Conservation (phyloP, 2,329 filamentous ascomycete species). For the Paecilomyces sp. region DNA sequence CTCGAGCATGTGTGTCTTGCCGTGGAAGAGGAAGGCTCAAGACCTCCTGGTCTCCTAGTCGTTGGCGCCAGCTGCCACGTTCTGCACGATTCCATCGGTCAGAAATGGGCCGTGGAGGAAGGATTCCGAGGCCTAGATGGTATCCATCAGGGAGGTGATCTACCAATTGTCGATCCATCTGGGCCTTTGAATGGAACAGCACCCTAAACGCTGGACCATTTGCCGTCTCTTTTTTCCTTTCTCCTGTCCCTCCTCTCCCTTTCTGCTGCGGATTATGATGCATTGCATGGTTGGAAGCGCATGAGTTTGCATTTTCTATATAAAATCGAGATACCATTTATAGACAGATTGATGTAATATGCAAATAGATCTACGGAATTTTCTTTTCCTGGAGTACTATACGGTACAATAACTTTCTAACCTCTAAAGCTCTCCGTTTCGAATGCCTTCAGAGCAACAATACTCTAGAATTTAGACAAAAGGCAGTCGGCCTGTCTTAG, state of each 20-base stretch:
- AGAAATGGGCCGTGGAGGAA: constrained; percentile 79
- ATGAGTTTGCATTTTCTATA: neutral
- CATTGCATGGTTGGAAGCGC: neutral
- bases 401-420: too few species aligned
- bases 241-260: neutral
- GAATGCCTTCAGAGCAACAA: too few species aligned
- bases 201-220: neutral
- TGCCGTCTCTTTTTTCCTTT: neutral
- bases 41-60: constrained; percentile 82
- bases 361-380: neutral
- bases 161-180: constrained; percentile 7
- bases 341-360: neutral
- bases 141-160: constrained; percentile 23
- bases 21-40: constrained; percentile 79
- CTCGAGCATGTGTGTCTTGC: constrained; percentile 71
- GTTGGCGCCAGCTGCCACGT: constrained; percentile 79
- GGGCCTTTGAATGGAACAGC: neutral
- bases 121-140: constrained; percentile 69
- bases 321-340: neutral
- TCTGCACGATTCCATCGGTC: constrained; percentile 52
- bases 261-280: neutral
- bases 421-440: too few species aligned
- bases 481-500: too few species aligned
- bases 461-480: too few species aligned
- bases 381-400: too few species aligned